These are phyloP conservation scores for Sanghuangporus weigelae DNA, from an alignment of 1,284 basidiomycete species.

Conservation along the genomic window DNA sequence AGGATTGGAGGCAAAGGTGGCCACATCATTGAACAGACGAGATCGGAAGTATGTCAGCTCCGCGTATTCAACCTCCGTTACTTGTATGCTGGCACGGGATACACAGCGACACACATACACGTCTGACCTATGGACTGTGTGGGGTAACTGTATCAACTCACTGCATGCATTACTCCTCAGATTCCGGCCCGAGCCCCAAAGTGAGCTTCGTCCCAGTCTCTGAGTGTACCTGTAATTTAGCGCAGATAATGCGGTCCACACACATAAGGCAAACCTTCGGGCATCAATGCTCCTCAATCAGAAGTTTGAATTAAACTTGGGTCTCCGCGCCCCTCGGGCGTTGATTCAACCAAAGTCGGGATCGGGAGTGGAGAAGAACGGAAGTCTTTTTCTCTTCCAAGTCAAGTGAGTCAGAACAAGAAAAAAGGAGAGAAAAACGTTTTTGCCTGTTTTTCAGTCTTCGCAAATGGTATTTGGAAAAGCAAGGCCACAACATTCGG, in stretches of 20 bases:
- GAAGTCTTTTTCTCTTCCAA: background rate
- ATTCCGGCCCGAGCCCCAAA: background rate
- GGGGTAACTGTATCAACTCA: background rate
- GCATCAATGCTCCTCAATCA: background rate
- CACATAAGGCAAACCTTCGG: background rate
- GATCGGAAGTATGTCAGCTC: background rate
- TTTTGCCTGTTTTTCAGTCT: background rate
- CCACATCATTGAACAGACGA: background rate
- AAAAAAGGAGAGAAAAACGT: background rate
- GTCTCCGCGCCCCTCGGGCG: background rate
- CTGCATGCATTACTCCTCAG: background rate
- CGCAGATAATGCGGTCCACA: background rate
- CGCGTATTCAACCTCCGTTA: background rate
- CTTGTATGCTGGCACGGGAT: background rate
- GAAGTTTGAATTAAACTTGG: background rate
- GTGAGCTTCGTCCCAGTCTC: background rate
- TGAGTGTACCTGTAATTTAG: background rate
- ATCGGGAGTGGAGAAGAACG: background rate
- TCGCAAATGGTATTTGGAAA: too few species aligned
- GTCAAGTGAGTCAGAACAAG: background rate
- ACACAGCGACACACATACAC: too few species aligned
- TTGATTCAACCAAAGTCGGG: background rate
- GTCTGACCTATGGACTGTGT: background rate
- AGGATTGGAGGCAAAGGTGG: background rate
- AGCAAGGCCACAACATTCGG: background rate